These are phyloP conservation scores for Phlyctochytrium bullatum DNA, from an alignment of 192 early-diverging fungal genomes.

Conservation along the genomic window DNA sequence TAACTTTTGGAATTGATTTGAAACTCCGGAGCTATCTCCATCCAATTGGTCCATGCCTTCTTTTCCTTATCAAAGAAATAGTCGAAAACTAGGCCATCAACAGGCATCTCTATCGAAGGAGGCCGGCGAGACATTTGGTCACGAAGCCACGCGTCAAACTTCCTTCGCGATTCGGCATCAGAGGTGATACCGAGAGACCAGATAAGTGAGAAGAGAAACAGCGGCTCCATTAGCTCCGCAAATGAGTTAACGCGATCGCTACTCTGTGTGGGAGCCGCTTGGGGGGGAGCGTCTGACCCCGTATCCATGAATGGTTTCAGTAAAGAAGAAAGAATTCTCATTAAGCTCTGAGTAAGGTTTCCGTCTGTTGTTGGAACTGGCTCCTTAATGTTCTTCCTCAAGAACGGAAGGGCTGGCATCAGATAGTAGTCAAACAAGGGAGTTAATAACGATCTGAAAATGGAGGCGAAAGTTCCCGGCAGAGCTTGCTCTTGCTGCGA, in stretches of 20 bases:
- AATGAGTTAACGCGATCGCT: conserved; percentile 37
- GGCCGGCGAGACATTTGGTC: conserved; percentile 16
- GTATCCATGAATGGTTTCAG: conserved; percentile 32
- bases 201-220: conserved; percentile 55
- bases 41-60: conserved; percentile 53
- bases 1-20: conserved; percentile 38
- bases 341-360: conserved; percentile 50
- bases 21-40: conserved; percentile 46
- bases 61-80: conserved; percentile 45
- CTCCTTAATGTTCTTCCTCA: conserved; percentile 49
- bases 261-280: conserved; percentile 14
- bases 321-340: conserved; percentile 50
- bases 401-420: conserved; percentile 41
- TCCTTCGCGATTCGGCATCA: conserved; percentile 49
- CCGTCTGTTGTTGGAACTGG: conserved; percentile 52
- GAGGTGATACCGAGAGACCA: conserved; percentile 63
- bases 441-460: conserved; percentile 33
- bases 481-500: conserved; percentile 33
- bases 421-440: conserved; percentile 51
- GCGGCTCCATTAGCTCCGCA: conserved; percentile 42
- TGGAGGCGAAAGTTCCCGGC: conserved; percentile 18
- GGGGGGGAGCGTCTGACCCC: conserved; percentile 6
- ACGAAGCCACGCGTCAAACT: conserved; percentile 56
- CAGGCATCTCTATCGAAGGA: conserved; percentile 32
- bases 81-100: conserved; percentile 51